phyloP scores from a whole-genome alignment of 2,329 filamentous ascomycete species.

The Alternaria sp. region DNA sequence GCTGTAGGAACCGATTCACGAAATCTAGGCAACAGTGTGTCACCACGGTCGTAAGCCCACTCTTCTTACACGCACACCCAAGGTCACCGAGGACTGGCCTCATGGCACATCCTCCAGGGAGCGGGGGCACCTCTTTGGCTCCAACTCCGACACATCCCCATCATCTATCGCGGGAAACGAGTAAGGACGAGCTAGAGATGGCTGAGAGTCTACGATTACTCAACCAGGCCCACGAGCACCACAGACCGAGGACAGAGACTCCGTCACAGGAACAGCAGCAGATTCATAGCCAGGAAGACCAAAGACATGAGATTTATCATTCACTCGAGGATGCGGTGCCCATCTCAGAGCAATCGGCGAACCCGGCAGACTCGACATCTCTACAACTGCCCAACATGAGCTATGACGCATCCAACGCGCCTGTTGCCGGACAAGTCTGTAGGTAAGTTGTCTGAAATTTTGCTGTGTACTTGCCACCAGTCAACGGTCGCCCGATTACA shows the following conservation, averaged over 20 bases:
- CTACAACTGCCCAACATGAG: conserved; percentile 22
- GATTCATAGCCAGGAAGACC: conserved; percentile 24
- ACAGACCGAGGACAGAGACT: conserved; percentile 24
- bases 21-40: conserved; percentile 28
- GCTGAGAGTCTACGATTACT: conserved; percentile 54
- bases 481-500: conserved; percentile 2
- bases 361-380: conserved; percentile 29
- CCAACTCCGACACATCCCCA: conserved; percentile 47
- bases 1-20: conserved; percentile 3
- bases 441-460: conserved; percentile 59
- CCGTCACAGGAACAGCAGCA: conserved; percentile 26
- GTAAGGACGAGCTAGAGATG: conserved; percentile 58
- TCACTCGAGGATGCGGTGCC: conserved; percentile 49
- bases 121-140: conserved; percentile 47
- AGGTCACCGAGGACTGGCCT: conserved; percentile 15
- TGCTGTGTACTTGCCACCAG: neutral
- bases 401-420: conserved; percentile 35
- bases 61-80: conserved; percentile 8
- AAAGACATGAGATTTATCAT: conserved; percentile 46
- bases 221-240: conserved; percentile 52
- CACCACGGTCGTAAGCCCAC: conserved; percentile 13
- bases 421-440: conserved; percentile 70
- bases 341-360: conserved; percentile 31
- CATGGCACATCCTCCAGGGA: conserved; percentile 39
- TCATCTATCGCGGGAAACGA: conserved; percentile 52